Percentiles rank a stretch among this genome's conserved stretches.
These are phyloP conservation scores for Cylindrotheca closterium DNA, from an alignment of 108 stramenopile genomes.

Conservation along the genomic window DNA sequence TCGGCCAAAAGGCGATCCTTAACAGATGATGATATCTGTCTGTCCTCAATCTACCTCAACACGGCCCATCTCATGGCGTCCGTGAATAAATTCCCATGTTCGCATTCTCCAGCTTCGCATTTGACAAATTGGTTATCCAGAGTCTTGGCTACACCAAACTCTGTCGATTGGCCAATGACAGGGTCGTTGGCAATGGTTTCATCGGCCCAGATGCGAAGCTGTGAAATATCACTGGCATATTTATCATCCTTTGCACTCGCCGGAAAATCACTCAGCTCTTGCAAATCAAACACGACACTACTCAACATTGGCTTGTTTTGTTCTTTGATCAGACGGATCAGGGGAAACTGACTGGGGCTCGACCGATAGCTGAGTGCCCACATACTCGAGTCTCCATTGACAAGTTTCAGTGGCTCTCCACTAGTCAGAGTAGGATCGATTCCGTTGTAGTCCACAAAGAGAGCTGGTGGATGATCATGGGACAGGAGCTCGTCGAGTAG, in stretches of 20 bases:
- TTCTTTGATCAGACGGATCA: not conserved
- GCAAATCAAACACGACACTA: constrained; percentile 12
- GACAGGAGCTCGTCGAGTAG: not conserved
- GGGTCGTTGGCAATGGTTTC: constrained; percentile 43
- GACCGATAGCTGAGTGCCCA: constrained; percentile 11
- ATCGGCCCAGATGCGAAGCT: constrained; percentile 30
- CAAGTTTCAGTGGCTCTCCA: no score
- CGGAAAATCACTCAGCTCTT: constrained; percentile 12
- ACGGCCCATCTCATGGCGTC: constrained; percentile 48
- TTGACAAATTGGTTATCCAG: constrained; percentile 7
- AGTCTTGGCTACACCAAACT: constrained; percentile 35
- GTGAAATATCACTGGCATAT: constrained; percentile 20
- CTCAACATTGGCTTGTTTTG: not conserved
- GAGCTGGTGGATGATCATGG: constrained; percentile 4
- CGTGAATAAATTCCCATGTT: constrained; percentile 43
- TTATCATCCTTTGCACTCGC: constrained; percentile 34
- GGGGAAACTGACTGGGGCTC: not conserved
- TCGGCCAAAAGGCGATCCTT: no score
- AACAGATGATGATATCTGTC: no score
- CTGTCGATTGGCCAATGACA: constrained; percentile 24
- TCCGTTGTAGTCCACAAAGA: constrained; percentile 3
- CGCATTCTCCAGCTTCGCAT: constrained; percentile 6
- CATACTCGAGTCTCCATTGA: not conserved
- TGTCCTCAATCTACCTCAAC: not conserved
- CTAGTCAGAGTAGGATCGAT: constrained; percentile 1